These are phyloP conservation scores for Venturia asperata DNA, from an alignment of 2,329 filamentous ascomycete species.

Conservation along the genomic window DNA sequence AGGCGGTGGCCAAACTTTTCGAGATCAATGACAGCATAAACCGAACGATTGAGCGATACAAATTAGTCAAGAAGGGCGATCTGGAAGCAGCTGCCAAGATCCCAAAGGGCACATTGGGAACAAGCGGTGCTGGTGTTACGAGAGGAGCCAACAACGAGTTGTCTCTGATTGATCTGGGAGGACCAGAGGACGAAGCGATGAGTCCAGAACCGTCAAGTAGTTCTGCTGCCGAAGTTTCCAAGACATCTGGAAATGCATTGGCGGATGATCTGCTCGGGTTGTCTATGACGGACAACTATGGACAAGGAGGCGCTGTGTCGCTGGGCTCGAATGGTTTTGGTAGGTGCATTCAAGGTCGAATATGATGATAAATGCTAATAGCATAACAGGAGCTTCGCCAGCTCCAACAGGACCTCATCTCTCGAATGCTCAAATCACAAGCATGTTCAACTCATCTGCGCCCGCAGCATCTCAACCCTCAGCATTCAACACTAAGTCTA, in stretches of 20 bases:
- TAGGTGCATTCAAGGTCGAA: neutral
- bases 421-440: constrained; percentile 20
- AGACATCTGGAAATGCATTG: constrained; percentile 55
- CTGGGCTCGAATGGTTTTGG: constrained; percentile 50
- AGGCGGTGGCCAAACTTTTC: constrained; percentile 88
- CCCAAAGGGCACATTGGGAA: constrained; percentile 69
- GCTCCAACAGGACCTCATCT: constrained; percentile 16
- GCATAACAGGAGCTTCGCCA: neutral
- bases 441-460: constrained; percentile 17
- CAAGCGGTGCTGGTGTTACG: constrained; percentile 54
- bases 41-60: constrained; percentile 90
- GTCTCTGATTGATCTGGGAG: constrained; percentile 89
- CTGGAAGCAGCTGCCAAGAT: constrained; percentile 75
- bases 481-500: constrained; percentile 12
- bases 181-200: constrained; percentile 45
- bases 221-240: constrained; percentile 35
- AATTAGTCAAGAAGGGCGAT: constrained; percentile 92
- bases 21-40: constrained; percentile 99
- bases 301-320: constrained; percentile 73
- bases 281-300: constrained; percentile 68
- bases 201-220: constrained; percentile 35
- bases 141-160: constrained; percentile 69
- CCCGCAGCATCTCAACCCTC: constrained; percentile 13
- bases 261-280: constrained; percentile 89
- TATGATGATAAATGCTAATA: constrained; percentile 11